Evolutionary conservation across 179 eudicot species (phyloP).

Genomic region (Nepenthes alata): DNA sequence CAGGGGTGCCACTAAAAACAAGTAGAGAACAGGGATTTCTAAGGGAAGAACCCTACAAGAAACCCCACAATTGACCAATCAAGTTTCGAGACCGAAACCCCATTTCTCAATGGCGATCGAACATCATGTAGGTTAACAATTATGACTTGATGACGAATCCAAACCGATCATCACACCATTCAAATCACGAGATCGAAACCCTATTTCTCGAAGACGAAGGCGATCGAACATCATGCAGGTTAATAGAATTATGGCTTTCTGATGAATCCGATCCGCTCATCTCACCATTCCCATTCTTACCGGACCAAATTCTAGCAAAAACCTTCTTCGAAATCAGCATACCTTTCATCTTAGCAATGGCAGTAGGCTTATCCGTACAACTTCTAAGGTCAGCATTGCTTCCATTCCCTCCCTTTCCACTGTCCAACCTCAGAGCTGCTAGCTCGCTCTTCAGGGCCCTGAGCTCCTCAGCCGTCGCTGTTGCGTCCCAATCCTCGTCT

Average conservation of each 20-base stretch:
- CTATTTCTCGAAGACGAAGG: slow-evolving; percentile 50
- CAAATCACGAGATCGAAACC: slow-evolving; percentile 57
- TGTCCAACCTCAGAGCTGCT: slow-evolving; percentile 56
- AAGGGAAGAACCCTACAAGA: no score
- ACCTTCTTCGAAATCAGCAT: slow-evolving; percentile 56
- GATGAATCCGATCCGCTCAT: slow-evolving; percentile 84
- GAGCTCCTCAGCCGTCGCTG: slow-evolving; percentile 72
- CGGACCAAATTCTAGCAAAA: slow-evolving; percentile 63
- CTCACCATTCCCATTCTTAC: slow-evolving; percentile 40
- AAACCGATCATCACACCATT: no score
- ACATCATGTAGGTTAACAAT: no score
- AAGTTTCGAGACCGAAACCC: no score
- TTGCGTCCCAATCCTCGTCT: slow-evolving; percentile 82
- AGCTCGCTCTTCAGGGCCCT: slow-evolving; percentile 59
- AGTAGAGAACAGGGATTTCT: no score
- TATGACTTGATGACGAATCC: no score
- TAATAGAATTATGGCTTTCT: slow-evolving; percentile 45
- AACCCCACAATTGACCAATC: no score
- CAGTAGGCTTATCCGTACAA: slow-evolving; percentile 24
- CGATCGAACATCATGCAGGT: slow-evolving; percentile 47
- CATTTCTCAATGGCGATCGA: background rate
- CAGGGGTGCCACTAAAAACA: no score
- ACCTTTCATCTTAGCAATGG: slow-evolving; percentile 38
- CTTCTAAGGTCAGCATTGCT: slow-evolving; percentile 13
- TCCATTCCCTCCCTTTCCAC: slow-evolving; percentile 18